Evolutionary conservation across 371 early-diverging fungal species (phyloP).

Genomic region (Coemansia sp.): DNA sequence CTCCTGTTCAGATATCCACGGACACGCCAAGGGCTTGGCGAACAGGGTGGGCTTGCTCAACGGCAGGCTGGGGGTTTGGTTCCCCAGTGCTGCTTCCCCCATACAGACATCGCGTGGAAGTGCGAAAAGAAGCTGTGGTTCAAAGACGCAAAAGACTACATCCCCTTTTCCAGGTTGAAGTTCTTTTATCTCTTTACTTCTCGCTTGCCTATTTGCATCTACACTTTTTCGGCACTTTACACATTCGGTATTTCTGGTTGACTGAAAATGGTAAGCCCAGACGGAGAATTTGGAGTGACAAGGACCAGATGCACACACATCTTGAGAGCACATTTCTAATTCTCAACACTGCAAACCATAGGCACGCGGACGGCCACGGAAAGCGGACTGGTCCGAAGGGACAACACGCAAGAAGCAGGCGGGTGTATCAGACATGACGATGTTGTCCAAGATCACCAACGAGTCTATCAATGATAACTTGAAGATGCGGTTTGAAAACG

Average conservation of each 20-base stretch:
- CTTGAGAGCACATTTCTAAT: background rate
- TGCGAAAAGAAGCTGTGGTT: background rate
- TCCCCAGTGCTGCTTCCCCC: too few species aligned
- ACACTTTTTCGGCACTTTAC: background rate
- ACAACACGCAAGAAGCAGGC: slow-evolving; percentile 79
- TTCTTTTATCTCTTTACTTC: background rate
- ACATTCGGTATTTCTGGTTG: background rate
- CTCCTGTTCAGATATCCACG: too few species aligned
- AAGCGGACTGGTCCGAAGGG: slow-evolving; percentile 81
- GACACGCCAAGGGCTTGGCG: too few species aligned
- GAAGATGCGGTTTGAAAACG: slow-evolving; percentile 78
- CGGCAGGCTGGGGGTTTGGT: too few species aligned
- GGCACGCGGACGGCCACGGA: slow-evolving; percentile 53
- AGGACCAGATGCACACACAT: background rate
- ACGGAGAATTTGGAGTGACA: background rate
- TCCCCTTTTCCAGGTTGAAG: background rate
- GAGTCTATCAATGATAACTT: slow-evolving; percentile 84
- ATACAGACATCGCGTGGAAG: background rate
- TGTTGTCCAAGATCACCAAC: slow-evolving; percentile 82
- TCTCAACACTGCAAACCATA: slow-evolving; percentile 1
- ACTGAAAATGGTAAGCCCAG: slow-evolving; percentile 1
- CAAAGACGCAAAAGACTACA: background rate
- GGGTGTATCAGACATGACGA: slow-evolving; percentile 85
- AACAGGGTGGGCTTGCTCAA: too few species aligned
- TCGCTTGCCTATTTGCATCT: background rate